Conservation (phyloP, 257 asterid genomes). For the Forsythia suspensa region DNA sequence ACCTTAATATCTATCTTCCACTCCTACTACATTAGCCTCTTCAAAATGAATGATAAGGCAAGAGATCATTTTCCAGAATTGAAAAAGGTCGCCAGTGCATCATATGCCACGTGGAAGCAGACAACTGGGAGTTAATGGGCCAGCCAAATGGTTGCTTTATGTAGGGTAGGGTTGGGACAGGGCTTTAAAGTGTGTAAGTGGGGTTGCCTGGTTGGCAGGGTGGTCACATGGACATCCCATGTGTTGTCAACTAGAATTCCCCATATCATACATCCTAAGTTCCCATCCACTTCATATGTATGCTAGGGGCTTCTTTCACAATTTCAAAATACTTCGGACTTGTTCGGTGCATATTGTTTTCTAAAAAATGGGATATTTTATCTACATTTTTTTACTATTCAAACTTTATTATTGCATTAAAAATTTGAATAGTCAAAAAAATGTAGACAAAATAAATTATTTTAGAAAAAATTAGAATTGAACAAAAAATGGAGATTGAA, state of each 20-base stretch:
- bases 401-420: no score
- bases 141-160: constrained; percentile 1
- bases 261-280: not conserved
- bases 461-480: no score
- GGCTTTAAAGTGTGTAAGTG: constrained; percentile 27
- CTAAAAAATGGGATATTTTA: no score
- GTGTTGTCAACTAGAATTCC: constrained; percentile 40
- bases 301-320: not conserved
- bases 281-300: not conserved
- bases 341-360: no score
- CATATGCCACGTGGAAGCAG: not conserved
- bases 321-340: not conserved
- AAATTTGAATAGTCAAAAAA: no score
- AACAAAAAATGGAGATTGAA: not conserved
- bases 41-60: not conserved
- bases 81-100: not conserved
- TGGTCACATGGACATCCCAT: constrained; percentile 48
- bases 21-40: no score
- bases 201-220: constrained; percentile 47
- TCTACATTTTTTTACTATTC: no score
- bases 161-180: constrained; percentile 23
- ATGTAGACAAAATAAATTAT: not conserved
- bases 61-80: no score
- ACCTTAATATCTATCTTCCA: not conserved
- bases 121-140: constrained; percentile 8